Base-by-base conservation (phyloP, 169 alveolate genomes). In the Theileria luwenshuni region DNA sequence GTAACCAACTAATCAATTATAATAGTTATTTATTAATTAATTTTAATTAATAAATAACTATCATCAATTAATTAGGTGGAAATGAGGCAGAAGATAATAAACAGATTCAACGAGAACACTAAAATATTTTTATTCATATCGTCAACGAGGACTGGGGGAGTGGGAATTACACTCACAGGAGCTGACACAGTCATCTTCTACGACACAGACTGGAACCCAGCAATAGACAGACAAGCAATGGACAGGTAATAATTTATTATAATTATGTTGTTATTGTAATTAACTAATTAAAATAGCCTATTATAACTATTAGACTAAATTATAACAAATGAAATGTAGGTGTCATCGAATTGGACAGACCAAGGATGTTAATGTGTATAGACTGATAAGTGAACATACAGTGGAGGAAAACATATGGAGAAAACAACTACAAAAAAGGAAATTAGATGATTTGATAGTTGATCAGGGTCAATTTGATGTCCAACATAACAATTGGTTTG, bases 191-290 rank as follows among this genome's bases (percentile, higher is more conserved):
- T 98, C 13, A 96, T 98, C 62, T 97, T 98, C 85, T 98, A 97
- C 87, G 99, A 98, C 74, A 96, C 99, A 0, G 99, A 96, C 85
- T 98, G 99, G 99, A 98, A 98, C 80, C 99, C 99, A 6, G 99
- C 99, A 6, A 97, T 98, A 98, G 99, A 98, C 85, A 92, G 97
- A 69, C 98, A 98, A 81, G 99, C 99, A 2, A 94, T 96, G 96
- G 99, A 98, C 76, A 86, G 99, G 76, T 76, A 30, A 30, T 51
- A n/a, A 56, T 28, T 23, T 21, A 0, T 33, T 56, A 30, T 27
- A 35, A 43, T n/a, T 25, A 3, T 48, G 38, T 15, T 42, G 23
- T n/a, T n/a, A n/a, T n/a, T n/a, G n/a, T n/a, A n/a, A n/a, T n/a
- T n/a, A n/a, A n/a, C n/a, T n/a, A n/a, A n/a, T n/a, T n/a, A n/a